These are phyloP conservation scores for Trichoderma pleuroti DNA, from an alignment of 2,329 filamentous ascomycete species.

Conservation along the genomic window DNA sequence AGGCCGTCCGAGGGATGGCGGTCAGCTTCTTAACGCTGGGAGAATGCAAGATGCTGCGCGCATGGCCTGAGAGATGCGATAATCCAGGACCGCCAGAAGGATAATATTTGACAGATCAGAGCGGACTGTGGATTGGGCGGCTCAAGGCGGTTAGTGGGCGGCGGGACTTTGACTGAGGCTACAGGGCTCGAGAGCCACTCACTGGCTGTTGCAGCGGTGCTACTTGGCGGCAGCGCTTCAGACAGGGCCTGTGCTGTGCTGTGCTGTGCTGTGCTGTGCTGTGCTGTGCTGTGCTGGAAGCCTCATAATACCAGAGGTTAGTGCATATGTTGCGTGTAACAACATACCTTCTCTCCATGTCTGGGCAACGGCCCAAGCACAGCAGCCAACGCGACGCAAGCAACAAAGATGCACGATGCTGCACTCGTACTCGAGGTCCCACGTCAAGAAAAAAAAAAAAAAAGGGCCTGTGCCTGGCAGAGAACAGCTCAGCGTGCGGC, in stretches of 20 bases:
- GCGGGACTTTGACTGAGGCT: neutral
- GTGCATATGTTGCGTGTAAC: neutral
- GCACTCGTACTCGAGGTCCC: neutral
- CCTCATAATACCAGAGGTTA: neutral
- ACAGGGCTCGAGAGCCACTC: neutral
- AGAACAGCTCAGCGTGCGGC: neutral
- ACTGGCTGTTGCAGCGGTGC: neutral
- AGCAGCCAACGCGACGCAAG: neutral
- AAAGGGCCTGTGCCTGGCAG: neutral
- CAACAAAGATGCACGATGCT: neutral
- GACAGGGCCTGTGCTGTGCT: neutral
- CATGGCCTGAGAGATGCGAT: slow-evolving; percentile 1
- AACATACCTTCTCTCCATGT: neutral
- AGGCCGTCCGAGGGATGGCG: neutral
- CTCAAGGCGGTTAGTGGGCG: slow-evolving; percentile 8
- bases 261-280: too few relatives aligned
- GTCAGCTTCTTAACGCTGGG: neutral
- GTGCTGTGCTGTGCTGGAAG: neutral
- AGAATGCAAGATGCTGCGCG: slow-evolving; percentile 3
- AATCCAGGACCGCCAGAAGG: neutral
- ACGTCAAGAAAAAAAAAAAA: neutral
- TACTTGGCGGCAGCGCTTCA: neutral
- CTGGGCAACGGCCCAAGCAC: neutral
- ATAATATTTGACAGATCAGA: slow-evolving; percentile 9
- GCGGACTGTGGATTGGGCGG: neutral